phyloP scores from a whole-genome alignment of 75 land plant genomes.

The Isoetes taiwanensis region DNA sequence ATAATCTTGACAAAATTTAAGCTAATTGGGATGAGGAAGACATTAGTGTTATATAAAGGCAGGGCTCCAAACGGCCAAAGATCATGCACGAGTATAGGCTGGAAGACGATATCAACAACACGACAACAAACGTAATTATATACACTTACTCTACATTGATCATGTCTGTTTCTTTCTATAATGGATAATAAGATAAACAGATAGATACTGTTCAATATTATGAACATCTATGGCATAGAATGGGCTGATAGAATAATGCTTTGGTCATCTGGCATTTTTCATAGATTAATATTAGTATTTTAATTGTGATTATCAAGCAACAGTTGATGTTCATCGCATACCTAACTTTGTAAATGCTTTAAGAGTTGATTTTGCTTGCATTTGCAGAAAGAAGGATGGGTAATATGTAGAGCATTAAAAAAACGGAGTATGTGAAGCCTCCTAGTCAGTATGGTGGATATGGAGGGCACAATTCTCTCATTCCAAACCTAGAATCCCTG shows the following conservation, averaged over 20 bases:
- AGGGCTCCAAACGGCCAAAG: constrained; percentile 5
- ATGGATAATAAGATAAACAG: neutral
- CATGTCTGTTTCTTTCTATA: constrained; percentile 9
- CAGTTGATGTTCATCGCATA: too few relatives aligned
- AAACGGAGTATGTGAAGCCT: too few relatives aligned
- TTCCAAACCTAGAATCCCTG: too few relatives aligned
- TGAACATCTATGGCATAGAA: neutral
- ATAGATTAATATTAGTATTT: neutral
- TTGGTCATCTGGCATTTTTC: neutral
- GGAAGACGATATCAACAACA: constrained; percentile 5
- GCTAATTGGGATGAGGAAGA: constrained; percentile 6
- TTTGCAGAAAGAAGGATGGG: constrained; percentile 9
- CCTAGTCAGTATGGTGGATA: too few relatives aligned
- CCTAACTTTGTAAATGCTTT: neutral
- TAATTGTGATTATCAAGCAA: neutral
- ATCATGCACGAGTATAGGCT: constrained; percentile 9
- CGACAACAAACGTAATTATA: constrained; percentile 3
- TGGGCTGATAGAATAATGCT: neutral
- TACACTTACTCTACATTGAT: too few relatives aligned
- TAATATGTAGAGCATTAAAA: neutral
- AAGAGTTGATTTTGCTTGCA: neutral
- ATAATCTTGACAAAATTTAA: neutral
- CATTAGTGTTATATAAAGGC: constrained; percentile 7
- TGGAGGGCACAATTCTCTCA: too few relatives aligned
- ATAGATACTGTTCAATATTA: neutral